These are phyloP conservation scores for Gaultheria prostrata DNA, from an alignment of 148 eudicot genomes.

Conservation along the genomic window DNA sequence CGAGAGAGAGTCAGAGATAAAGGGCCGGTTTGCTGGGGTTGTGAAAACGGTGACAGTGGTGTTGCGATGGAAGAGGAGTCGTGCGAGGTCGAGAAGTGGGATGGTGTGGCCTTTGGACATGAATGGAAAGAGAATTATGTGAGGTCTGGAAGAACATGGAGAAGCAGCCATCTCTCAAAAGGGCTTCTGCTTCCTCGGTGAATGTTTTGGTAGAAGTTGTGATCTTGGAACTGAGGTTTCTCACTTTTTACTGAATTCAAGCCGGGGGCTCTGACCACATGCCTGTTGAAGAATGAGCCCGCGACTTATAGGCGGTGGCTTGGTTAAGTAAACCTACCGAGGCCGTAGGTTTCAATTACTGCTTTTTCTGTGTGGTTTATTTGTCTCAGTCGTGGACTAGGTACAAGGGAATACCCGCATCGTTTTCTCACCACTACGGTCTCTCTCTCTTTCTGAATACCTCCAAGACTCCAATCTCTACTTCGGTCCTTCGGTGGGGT, in stretches of 20 bases:
- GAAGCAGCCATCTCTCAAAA: slow-evolving; percentile 8
- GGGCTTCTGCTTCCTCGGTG: too few species aligned
- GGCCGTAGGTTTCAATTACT: background rate
- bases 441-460: background rate
- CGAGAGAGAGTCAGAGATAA: slow-evolving; percentile 41
- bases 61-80: slow-evolving; percentile 49
- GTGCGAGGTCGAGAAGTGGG: slow-evolving; percentile 62
- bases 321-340: too few species aligned
- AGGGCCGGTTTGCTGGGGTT: slow-evolving; percentile 54
- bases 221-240: too few species aligned
- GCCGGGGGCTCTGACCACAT: too few species aligned
- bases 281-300: too few species aligned
- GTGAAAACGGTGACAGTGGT: slow-evolving; percentile 59
- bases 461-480: too few species aligned
- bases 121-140: slow-evolving; percentile 53
- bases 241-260: too few species aligned
- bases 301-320: too few species aligned
- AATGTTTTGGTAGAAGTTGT: too few species aligned
- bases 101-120: slow-evolving; percentile 90
- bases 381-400: background rate
- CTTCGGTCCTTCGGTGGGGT: too few species aligned
- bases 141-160: background rate
- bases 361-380: background rate
- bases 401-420: too few species aligned
- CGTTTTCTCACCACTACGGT: too few species aligned